These are phyloP conservation scores for Solanum piurae DNA, from an alignment of 257 asterid genomes.

Conservation along the genomic window DNA sequence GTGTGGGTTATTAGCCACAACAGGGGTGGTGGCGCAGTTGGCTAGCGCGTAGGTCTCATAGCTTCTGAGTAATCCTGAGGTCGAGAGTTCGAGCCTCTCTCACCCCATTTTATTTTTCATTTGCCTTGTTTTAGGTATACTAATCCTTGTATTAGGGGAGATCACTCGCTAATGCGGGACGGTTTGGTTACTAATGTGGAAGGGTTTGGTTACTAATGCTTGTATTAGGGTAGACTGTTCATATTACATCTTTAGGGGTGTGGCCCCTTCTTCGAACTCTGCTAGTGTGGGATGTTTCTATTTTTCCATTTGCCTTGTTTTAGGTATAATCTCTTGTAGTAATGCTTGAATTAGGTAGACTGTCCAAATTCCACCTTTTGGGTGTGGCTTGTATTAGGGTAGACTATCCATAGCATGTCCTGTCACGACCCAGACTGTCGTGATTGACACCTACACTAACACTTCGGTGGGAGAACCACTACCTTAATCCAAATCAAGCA, in stretches of 20 bases:
- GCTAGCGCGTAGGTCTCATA: constrained; percentile 99
- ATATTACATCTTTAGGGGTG: neutral
- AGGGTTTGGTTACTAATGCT: no score
- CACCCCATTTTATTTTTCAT: constrained; percentile 28
- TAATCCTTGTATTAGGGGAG: no score
- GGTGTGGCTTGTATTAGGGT: neutral
- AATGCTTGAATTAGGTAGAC: neutral
- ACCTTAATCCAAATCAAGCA: no score
- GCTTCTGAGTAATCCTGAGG: constrained; percentile 77
- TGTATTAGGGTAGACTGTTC: neutral
- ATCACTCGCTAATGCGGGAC: no score
- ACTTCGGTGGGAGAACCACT: no score
- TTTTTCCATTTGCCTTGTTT: neutral
- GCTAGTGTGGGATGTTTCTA: neutral
- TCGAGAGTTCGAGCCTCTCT: constrained; percentile 93
- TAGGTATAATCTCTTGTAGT: neutral
- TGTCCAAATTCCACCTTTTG: neutral
- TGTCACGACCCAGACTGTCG: no score
- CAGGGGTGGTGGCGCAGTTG: constrained; percentile 99
- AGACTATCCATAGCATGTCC: no score
- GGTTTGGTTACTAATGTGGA: no score
- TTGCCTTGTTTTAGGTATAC: no score
- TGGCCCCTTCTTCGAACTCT: neutral
- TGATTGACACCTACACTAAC: no score
- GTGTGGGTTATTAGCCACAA: neutral